Evolutionary conservation across 2,329 filamentous ascomycete species (phyloP), one percentile per base, ranked within the genome.

Genomic region (Sporothrix brasiliensis): DNA sequence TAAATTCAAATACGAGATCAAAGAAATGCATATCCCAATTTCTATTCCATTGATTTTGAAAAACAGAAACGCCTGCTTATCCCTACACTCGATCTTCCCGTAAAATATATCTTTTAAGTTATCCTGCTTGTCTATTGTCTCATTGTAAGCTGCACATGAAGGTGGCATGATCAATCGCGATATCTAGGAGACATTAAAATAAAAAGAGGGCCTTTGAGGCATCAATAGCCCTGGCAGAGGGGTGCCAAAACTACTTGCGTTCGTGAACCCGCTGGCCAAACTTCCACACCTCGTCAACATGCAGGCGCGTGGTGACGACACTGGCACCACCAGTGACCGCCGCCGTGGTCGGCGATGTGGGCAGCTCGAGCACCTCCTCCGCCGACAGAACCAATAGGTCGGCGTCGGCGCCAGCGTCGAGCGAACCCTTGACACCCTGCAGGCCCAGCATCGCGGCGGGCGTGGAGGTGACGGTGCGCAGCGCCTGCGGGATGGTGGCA

Each of bases 271-370:
- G 82, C 49, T 80, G 80, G 6, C 91, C 91, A 81, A 92, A 92
- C 80, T 93, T 93, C 91, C 91, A 93, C 24, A 93, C 91, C 79
- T 92, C 87, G 72, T 92, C 89, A n/a, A 93, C 83, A 13, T 85
- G 81, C 53, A 94, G 80, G 71, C 83, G 84, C 77, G 72, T 74
- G 10, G 49, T 72, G 56, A 69, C 61, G 24, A 70, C 60, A 39
- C 69, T 63, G 53, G 67, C 70, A 4, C 58, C 67, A 11, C 56
- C 39, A 6, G 69, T 58, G 47, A 67, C 71, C 19, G 66, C 63
- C 11, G 71, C 61, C 2, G 70, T 56, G 21, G 68, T 69, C 21
- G 70, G 63, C 50, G 71, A 66, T 14, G 66, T 11, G 19, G 69
- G 72, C 41, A 68, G 66, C 6, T 70, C 60, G 13, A 69, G 61